Evolutionary conservation across 805 yeast genomes (phyloP).

Genomic region (Metschnikowia similis): DNA sequence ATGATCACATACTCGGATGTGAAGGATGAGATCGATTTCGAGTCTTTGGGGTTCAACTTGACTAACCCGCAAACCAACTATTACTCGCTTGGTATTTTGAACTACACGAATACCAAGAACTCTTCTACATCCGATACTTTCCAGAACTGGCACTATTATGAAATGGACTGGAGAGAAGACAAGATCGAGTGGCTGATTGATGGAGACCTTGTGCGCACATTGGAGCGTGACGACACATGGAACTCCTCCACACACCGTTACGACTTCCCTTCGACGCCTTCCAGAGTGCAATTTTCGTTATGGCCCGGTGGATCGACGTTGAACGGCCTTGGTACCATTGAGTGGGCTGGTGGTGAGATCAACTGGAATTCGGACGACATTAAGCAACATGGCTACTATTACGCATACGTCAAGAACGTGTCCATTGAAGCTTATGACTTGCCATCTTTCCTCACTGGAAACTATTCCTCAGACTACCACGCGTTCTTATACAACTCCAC

Average conservation of each 20-base stretch:
- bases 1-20: slow-evolving; percentile 77
- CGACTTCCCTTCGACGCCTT: slow-evolving; percentile 69
- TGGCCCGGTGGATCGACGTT: slow-evolving; percentile 72
- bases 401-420: slow-evolving; percentile 57
- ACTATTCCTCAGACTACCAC: slow-evolving; percentile 48
- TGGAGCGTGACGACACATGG: slow-evolving; percentile 55
- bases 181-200: slow-evolving; percentile 67
- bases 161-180: slow-evolving; percentile 80
- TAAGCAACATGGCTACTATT: slow-evolving; percentile 74
- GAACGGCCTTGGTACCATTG: slow-evolving; percentile 59
- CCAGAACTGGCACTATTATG: slow-evolving; percentile 68
- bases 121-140: slow-evolving; percentile 50
- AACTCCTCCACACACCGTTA: slow-evolving; percentile 57
- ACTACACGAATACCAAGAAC: slow-evolving; percentile 57
- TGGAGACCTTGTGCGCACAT: slow-evolving; percentile 62
- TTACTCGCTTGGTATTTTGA: slow-evolving; percentile 70
- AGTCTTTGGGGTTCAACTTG: slow-evolving; percentile 75
- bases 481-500: slow-evolving; percentile 45
- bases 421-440: slow-evolving; percentile 68
- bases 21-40: slow-evolving; percentile 88
- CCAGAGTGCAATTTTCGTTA: slow-evolving; percentile 65
- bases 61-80: slow-evolving; percentile 69
- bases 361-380: slow-evolving; percentile 81
- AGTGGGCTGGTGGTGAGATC: slow-evolving; percentile 86
- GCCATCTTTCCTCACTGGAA: slow-evolving; percentile 48